These are phyloP conservation scores for Epithemia pelagica DNA, from an alignment of 108 stramenopile species.

Conservation along the genomic window DNA sequence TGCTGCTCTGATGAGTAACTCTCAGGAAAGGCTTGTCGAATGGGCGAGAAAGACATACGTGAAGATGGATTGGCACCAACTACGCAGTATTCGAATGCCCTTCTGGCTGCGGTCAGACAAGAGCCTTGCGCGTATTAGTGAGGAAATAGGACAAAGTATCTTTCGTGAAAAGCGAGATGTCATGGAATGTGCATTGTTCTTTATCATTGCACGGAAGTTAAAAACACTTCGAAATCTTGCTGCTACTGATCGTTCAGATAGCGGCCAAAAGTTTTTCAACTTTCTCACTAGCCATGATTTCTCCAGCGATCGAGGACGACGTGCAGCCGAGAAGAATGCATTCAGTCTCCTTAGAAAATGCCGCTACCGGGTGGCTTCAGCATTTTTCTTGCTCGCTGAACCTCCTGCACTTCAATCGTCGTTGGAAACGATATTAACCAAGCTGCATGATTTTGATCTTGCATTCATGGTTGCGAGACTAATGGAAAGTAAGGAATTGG, in stretches of 20 bases:
- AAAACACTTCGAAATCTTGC: constrained; percentile 61
- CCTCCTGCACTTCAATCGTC: constrained; percentile 76
- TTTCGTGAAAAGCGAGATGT: constrained; percentile 62
- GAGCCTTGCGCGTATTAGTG: constrained; percentile 44
- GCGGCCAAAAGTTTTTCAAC: constrained; percentile 71
- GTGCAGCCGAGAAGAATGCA: constrained; percentile 82
- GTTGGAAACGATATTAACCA: constrained; percentile 58
- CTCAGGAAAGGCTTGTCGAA: constrained; percentile 50
- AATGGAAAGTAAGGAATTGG: constrained; percentile 29
- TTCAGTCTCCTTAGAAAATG: constrained; percentile 75
- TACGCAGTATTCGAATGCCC: constrained; percentile 49
- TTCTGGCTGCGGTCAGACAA: constrained; percentile 83
- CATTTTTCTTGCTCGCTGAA: constrained; percentile 77
- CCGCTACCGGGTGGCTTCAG: constrained; percentile 58
- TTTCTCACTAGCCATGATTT: constrained; percentile 69
- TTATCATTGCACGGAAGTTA: constrained; percentile 60
- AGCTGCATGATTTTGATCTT: constrained; percentile 67
- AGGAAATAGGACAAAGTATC: constrained; percentile 71
- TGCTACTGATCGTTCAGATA: constrained; percentile 60
- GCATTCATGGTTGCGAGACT: constrained; percentile 77
- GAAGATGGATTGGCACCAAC: constrained; percentile 64
- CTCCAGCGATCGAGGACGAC: constrained; percentile 53
- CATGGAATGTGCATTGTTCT: constrained; percentile 72
- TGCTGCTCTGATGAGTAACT: constrained; percentile 59
- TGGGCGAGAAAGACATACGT: constrained; percentile 32